Evolutionary conservation across 306 rosid genomes (phyloP).

Genomic region (Ochetophila trinervis): DNA sequence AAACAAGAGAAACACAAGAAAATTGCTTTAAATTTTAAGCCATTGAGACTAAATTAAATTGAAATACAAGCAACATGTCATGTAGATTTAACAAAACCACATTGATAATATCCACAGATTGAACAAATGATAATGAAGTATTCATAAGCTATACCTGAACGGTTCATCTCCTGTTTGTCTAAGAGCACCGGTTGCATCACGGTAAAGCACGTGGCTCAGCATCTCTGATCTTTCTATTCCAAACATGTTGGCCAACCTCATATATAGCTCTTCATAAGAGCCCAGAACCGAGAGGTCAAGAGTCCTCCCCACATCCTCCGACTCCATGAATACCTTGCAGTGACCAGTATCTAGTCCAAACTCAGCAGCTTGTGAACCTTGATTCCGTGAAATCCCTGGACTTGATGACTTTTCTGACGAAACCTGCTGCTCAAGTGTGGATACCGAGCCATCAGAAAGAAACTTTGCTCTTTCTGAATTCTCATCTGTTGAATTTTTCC

Average conservation of each 20-base stretch:
- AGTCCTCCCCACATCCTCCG: conserved; percentile 90
- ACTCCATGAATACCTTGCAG: conserved; percentile 91
- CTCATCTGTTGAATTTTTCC: conserved; percentile 28
- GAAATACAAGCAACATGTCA: conserved; percentile 1
- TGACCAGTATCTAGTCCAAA: conserved; percentile 66
- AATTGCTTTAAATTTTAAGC: conserved; percentile 5
- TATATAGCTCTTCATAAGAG: conserved; percentile 78
- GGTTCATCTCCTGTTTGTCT: conserved; percentile 87
- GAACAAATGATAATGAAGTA: not conserved
- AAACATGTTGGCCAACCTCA: conserved; percentile 75
- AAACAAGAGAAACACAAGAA: conserved; percentile 7
- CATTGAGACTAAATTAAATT: conserved; percentile 2
- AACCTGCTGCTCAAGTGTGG: conserved; percentile 33
- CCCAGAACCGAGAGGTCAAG: conserved; percentile 61
- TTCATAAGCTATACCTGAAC: conserved; percentile 49
- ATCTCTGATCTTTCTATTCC: conserved; percentile 70
- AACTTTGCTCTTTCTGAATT: conserved; percentile 41
- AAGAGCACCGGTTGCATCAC: conserved; percentile 62
- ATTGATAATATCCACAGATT: not conserved
- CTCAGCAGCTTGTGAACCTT: conserved; percentile 30
- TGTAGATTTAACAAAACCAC: not conserved
- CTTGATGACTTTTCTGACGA: conserved; percentile 52
- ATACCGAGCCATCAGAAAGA: conserved; percentile 40
- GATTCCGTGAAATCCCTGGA: conserved; percentile 52
- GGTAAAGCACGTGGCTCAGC: conserved; percentile 74